Conservation (phyloP, 2,329 filamentous ascomycete species). For the Nothomitra cinnamomea region DNA sequence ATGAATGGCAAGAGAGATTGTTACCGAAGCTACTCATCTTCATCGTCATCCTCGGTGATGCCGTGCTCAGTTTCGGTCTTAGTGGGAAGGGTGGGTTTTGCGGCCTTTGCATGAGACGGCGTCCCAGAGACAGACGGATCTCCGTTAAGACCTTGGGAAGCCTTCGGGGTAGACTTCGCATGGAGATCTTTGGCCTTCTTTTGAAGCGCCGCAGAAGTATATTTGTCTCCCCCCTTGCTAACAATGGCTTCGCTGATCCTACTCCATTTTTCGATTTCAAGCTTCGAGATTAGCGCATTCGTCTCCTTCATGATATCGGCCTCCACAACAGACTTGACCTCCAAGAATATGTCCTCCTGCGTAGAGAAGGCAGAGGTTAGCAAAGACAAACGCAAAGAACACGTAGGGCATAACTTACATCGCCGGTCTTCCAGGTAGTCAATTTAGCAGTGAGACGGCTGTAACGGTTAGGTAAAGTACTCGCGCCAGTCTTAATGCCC, state of each 20-base stretch:
- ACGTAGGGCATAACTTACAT: conserved; percentile 16
- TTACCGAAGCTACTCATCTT: too few relatives aligned
- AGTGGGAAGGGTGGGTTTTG: too few relatives aligned
- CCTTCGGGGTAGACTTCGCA: conserved; percentile 11
- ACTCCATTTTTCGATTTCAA: conserved; percentile 24
- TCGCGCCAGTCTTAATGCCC: conserved; percentile 18
- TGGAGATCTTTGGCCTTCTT: conserved; percentile 25
- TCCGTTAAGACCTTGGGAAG: too few relatives aligned
- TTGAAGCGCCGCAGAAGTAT: conserved; percentile 19
- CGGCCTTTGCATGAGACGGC: not conserved
- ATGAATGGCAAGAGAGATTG: too few relatives aligned
- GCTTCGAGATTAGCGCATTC: conserved; percentile 22
- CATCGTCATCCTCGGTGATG: too few relatives aligned
- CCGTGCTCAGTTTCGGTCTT: too few relatives aligned
- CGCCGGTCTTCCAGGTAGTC: conserved; percentile 19
- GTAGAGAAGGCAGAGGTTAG: conserved; percentile 3
- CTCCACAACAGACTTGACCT: conserved; percentile 7
- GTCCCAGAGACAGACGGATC: not conserved
- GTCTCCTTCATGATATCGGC: conserved; percentile 20
- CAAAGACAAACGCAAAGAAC: not conserved
- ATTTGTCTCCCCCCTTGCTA: conserved; percentile 17
- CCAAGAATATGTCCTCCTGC: conserved; percentile 9
- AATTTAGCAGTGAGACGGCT: conserved; percentile 24
- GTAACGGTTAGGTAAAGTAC: conserved; percentile 24
- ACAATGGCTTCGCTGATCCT: conserved; percentile 20